Conservation (phyloP, 441 rosid genomes). For the Isatis lusitanica region DNA sequence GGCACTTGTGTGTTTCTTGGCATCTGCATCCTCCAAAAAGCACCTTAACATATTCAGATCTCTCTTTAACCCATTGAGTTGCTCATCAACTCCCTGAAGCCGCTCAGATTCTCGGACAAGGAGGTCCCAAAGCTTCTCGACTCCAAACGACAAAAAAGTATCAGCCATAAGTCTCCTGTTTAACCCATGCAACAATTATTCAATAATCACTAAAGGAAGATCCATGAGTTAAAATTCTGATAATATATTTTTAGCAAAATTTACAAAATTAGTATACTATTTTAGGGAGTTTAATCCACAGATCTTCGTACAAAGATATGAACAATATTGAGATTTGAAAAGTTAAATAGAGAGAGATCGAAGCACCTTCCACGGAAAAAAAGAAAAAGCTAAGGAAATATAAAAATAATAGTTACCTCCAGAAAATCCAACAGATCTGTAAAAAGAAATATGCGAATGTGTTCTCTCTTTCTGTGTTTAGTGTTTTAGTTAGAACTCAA, state of each 20-base stretch:
- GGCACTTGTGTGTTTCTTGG: neutral
- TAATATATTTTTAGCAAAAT: neutral
- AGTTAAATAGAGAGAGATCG: neutral
- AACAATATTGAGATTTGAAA: neutral
- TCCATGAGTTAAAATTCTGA: neutral
- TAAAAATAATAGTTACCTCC: neutral
- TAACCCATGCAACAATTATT: neutral
- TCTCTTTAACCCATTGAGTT: constrained; percentile 6
- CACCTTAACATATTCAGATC: constrained; percentile 28
- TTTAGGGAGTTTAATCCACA: neutral
- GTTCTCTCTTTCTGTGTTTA: neutral
- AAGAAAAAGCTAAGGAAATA: no score
- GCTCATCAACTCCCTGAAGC: neutral
- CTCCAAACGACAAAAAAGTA: neutral
- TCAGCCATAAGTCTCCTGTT: constrained; percentile 5
- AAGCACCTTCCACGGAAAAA: neutral
- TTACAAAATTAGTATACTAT: neutral
- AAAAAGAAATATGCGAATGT: neutral
- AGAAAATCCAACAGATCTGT: neutral
- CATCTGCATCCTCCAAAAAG: constrained; percentile 12
- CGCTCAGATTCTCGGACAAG: neutral
- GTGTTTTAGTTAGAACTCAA: neutral
- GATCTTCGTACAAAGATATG: neutral
- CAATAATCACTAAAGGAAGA: neutral
- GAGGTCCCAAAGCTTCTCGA: neutral